phyloP scores from a whole-genome alignment of 371 early-diverging fungal species.

The Syncephalastrum sp. region DNA sequence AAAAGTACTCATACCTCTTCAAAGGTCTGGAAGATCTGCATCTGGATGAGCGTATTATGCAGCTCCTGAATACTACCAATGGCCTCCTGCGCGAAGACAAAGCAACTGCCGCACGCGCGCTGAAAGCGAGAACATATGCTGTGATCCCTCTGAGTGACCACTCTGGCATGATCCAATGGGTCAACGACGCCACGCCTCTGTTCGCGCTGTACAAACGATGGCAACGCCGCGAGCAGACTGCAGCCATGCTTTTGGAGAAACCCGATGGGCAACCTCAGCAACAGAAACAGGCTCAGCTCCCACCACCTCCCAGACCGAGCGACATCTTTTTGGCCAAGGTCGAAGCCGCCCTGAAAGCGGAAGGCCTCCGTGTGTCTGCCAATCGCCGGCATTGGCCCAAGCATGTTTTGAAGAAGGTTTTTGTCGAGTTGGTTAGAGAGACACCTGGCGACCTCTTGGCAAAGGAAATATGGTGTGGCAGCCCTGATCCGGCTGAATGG shows the following conservation, averaged over 20 bases:
- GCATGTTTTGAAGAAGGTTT: constrained; percentile 58
- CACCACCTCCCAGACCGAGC: constrained; percentile 27
- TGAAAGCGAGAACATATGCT: constrained; percentile 81
- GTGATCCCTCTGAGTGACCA: constrained; percentile 94
- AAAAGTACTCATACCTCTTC: constrained; percentile 75
- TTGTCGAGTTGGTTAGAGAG: constrained; percentile 57
- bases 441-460: constrained; percentile 70
- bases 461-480: constrained; percentile 55
- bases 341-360: constrained; percentile 43
- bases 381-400: constrained; percentile 68
- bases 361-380: constrained; percentile 48
- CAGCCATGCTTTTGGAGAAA: constrained; percentile 29
- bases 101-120: constrained; percentile 38
- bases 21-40: constrained; percentile 93
- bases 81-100: constrained; percentile 63
- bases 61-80: constrained; percentile 74
- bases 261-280: constrained; percentile 3
- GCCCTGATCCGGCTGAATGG: constrained; percentile 66
- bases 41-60: constrained; percentile 91
- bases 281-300: constrained; percentile 21
- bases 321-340: constrained; percentile 47
- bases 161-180: constrained; percentile 98
- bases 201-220: constrained; percentile 54
- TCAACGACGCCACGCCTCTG: constrained; percentile 79
- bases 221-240: constrained; percentile 55